phyloP scores from a whole-genome alignment of 768 basidiomycete species.

The Boletus barrowsii region DNA sequence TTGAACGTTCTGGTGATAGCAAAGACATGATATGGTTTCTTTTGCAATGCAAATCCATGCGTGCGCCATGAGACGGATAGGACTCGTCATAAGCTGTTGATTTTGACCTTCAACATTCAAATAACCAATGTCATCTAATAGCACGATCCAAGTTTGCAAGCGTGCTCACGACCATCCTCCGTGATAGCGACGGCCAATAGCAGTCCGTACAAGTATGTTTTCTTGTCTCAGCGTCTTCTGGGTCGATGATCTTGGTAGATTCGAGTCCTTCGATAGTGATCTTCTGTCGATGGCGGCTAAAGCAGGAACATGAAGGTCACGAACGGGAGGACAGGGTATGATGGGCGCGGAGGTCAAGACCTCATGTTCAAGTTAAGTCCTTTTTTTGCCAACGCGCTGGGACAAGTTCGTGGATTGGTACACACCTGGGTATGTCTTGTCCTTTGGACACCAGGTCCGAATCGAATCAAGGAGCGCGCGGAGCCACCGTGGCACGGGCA shows the following conservation, averaged over 20 bases:
- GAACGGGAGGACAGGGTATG: conserved; percentile 88
- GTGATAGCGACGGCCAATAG: conserved; percentile 10
- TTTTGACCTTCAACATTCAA: too few species aligned
- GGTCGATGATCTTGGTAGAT: conserved; percentile 29
- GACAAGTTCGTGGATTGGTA: conserved; percentile 85
- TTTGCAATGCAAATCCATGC: too few species aligned
- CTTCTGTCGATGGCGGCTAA: conserved; percentile 85
- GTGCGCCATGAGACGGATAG: too few species aligned
- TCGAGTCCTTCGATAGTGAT: conserved; percentile 42
- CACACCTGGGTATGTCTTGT: conserved; percentile 88
- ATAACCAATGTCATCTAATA: too few species aligned
- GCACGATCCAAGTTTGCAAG: too few species aligned
- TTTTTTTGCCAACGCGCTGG: background rate
- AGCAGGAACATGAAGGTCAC: conserved; percentile 92
- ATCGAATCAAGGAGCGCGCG: conserved; percentile 15
- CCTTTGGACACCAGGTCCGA: conserved; percentile 59
- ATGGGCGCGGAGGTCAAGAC: conserved; percentile 69
- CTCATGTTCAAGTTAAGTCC: conserved; percentile 17
- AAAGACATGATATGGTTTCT: too few species aligned
- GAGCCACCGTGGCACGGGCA: conserved; percentile 43
- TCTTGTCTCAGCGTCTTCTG: background rate
- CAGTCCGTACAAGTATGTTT: conserved; percentile 59
- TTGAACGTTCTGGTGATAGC: too few species aligned
- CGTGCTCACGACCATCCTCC: background rate
- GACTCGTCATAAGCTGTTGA: too few species aligned